Percentiles rank a stretch among this genome's conserved stretches.
Conservation (phyloP, 1,284 basidiomycete genomes). For the Puccinia hordei region DNA sequence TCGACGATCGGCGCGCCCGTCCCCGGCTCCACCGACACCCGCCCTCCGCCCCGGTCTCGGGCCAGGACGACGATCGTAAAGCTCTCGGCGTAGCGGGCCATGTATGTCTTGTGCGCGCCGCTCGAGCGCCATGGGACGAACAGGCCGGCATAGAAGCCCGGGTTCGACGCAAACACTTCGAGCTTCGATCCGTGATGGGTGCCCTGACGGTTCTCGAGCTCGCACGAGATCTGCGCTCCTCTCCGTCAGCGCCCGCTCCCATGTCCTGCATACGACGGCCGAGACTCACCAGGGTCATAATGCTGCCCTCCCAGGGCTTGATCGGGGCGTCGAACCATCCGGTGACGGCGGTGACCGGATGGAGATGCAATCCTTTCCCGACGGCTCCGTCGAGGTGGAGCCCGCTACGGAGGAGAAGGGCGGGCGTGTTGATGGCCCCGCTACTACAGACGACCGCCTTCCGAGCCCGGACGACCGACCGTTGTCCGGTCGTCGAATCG, state of each 20-base stretch:
- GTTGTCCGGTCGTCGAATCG: constrained; percentile 51
- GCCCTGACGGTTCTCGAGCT: constrained; percentile 58
- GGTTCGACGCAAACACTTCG: constrained; percentile 61
- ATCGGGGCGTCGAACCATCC: constrained; percentile 61
- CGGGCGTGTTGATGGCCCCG: constrained; percentile 62
- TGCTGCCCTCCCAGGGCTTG: constrained; percentile 62
- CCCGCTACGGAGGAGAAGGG: constrained; percentile 61
- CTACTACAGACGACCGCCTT: constrained; percentile 60
- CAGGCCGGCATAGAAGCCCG: constrained; percentile 58
- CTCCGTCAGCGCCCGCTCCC: too few relatives aligned
- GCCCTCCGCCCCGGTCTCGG: constrained; percentile 59
- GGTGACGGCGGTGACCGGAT: constrained; percentile 61
- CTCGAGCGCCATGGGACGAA: constrained; percentile 59
- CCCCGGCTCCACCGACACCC: constrained; percentile 59
- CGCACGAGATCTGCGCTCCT: constrained; percentile 51
- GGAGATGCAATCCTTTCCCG: constrained; percentile 62
- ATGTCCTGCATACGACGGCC: too few relatives aligned
- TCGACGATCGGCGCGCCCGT: constrained; percentile 59
- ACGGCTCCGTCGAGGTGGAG: constrained; percentile 61
- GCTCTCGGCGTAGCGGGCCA: constrained; percentile 58
- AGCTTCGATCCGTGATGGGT: constrained; percentile 61
- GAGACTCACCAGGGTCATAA: constrained; percentile 62
- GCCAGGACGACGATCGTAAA: constrained; percentile 58
- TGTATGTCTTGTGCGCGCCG: constrained; percentile 59
- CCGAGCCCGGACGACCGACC: constrained; percentile 58